A percentile compares a stretch with the other conserved stretches of the same genome.
These are phyloP conservation scores for Wickerhamomyces sp. DNA, from an alignment of 1,139 yeast genomes.

Conservation along the genomic window DNA sequence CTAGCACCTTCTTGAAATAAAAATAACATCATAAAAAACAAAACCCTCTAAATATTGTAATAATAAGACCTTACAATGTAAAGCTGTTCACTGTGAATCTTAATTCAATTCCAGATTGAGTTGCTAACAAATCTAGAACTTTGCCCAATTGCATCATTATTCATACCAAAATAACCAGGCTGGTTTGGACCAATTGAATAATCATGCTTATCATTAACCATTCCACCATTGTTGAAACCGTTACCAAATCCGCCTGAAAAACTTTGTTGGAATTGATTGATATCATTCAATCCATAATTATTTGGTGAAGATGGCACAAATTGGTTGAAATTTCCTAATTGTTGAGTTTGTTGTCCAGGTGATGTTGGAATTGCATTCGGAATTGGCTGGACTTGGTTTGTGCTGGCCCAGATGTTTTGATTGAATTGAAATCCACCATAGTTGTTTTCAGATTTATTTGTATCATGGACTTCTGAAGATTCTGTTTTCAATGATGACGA, in stretches of 20 bases:
- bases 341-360: slow-evolving; percentile 4
- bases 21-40: neutral
- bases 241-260: too few species aligned
- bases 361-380: neutral
- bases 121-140: neutral
- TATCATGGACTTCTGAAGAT: neutral
- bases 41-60: neutral
- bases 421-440: slow-evolving; percentile 10
- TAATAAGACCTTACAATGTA: too few species aligned
- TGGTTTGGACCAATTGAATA: neutral
- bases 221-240: neutral
- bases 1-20: too few species aligned
- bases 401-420: slow-evolving; percentile 11
- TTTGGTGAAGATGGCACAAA: neutral
- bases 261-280: neutral
- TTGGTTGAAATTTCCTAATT: neutral
- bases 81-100: too few species aligned
- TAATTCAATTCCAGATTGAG: slow-evolving; percentile 1
- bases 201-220: neutral
- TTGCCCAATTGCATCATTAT: neutral
- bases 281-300: neutral
- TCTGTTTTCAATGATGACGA: neutral
- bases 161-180: slow-evolving; percentile 1
- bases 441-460: neutral
- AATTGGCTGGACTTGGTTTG: slow-evolving; percentile 2